Evolutionary conservation across 179 eudicot genomes (phyloP).

Genomic region (Spergularia azorica): DNA sequence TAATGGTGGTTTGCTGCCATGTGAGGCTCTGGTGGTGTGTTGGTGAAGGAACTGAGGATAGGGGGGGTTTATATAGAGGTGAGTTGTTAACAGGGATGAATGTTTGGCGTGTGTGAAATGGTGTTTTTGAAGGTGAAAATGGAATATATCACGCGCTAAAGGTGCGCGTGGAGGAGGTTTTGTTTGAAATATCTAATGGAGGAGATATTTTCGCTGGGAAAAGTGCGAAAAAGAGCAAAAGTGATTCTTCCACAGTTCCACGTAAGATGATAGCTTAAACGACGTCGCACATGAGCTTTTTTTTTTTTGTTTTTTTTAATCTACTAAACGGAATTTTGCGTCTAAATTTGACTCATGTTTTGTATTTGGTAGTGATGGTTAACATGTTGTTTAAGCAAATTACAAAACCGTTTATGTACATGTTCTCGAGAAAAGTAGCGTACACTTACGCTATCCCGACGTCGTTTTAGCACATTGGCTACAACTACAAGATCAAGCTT

Average conservation of each 20-base stretch:
- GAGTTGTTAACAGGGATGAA: background rate
- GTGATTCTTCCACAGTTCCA: slow-evolving; percentile 27
- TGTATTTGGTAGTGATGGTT: too few species aligned
- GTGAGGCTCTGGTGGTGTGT: background rate
- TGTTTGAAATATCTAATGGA: slow-evolving; percentile 20
- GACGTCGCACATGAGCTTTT: slow-evolving; percentile 11
- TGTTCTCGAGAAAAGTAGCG: too few species aligned
- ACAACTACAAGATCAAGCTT: too few species aligned
- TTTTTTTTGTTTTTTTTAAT: too few species aligned
- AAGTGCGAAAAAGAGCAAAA: slow-evolving; percentile 27
- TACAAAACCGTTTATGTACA: too few species aligned
- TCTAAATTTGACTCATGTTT: too few species aligned
- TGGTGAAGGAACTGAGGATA: background rate
- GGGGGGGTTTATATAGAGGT: slow-evolving; percentile 28
- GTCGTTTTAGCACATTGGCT: too few species aligned
- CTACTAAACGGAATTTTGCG: too few species aligned
- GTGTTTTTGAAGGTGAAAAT: background rate
- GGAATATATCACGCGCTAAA: slow-evolving; percentile 9
- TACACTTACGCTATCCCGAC: too few species aligned
- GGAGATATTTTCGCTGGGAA: slow-evolving; percentile 28
- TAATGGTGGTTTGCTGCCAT: slow-evolving; percentile 4
- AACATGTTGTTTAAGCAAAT: too few species aligned
- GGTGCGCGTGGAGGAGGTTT: slow-evolving; percentile 21
- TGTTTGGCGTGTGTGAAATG: slow-evolving; percentile 19
- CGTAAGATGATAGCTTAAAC: slow-evolving; percentile 14